Evolutionary conservation across 306 rosid species (phyloP), one percentile per base, ranked within the genome.

Genomic region (Quercus dentata): DNA sequence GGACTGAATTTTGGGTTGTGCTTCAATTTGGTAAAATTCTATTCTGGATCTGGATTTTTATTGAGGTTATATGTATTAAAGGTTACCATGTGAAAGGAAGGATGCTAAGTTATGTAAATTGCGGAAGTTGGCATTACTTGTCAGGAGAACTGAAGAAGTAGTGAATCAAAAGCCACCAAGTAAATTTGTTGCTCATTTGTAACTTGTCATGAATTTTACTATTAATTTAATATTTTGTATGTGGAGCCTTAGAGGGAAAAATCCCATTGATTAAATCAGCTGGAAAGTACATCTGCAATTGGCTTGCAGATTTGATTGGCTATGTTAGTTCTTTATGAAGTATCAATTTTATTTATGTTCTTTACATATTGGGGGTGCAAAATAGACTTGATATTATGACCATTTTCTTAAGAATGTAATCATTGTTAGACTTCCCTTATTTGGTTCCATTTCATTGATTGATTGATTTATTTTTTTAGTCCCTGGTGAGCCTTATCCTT

Each of bases 401-500:
- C 69, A 80, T 75, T 59, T 28, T 21, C n/a, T 5, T 75, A 4
- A 27, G 54, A 56, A 67, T 73, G 28, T 58, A 28, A 83, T 62
- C 61, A 69, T 28, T 62, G 61, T 33, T 56, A 52, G 2, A 74
- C 57, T 52, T 20, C 46, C 73, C 20, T 51, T 38, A 30, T 59
- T 33, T 12, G 13, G 15, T 56, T 58, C 38, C 58, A 33, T 27
- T 35, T 19, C 20, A 63, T 55, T 21, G 44, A 78, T 58, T 31
- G 31, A 55, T 63, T 54, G 3, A 83, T 85, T 69, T 56, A 65
- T 63, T 51, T 68, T 76, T 59, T 87, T 82, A 95, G 99, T 89
- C 83, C 99, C 99, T 33, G 99, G 99, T 27, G 97, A 91, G 71
- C 94, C 97, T 79, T 95, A 91, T 89, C 88, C 91, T 59, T n/a